Evolutionary conservation across 805 yeast genomes (phyloP).

Genomic region (Ogataea neopini): DNA sequence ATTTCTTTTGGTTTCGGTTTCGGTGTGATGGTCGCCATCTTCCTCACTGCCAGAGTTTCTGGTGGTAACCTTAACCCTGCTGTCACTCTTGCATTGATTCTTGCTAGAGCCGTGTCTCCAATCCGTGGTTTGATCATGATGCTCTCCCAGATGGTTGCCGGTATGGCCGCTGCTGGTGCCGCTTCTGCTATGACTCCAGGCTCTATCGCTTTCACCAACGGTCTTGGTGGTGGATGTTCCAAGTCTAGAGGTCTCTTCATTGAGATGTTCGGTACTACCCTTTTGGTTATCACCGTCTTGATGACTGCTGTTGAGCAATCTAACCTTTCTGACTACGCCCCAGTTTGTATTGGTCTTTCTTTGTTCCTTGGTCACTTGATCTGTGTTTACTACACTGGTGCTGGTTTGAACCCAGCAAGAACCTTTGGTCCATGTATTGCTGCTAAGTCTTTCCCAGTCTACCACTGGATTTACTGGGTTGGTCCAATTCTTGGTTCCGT

Average conservation of each 20-base stretch:
- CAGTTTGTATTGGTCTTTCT: constrained; percentile 80
- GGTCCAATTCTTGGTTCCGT: constrained; percentile 78
- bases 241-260: constrained; percentile 74
- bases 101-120: constrained; percentile 74
- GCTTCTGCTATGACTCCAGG: constrained; percentile 88
- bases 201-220: constrained; percentile 65
- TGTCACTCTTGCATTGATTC: constrained; percentile 71
- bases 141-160: constrained; percentile 73
- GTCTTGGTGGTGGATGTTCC: constrained; percentile 70
- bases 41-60: constrained; percentile 69
- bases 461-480: constrained; percentile 93
- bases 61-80: constrained; percentile 94
- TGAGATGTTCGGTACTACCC: constrained; percentile 77
- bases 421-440: constrained; percentile 83
- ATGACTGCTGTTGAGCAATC: constrained; percentile 85
- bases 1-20: constrained; percentile 86
- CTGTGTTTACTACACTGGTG: constrained; percentile 83
- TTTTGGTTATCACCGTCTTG: constrained; percentile 73
- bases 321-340: constrained; percentile 74
- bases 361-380: constrained; percentile 80
- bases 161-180: constrained; percentile 92
- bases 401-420: constrained; percentile 92
- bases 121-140: constrained; percentile 66
- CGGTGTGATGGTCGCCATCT: constrained; percentile 74
- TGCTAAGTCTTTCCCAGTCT: constrained; percentile 67